Base-by-base conservation (phyloP, 805 yeast species). In the Maudiozyma serrabonitensis region DNA sequence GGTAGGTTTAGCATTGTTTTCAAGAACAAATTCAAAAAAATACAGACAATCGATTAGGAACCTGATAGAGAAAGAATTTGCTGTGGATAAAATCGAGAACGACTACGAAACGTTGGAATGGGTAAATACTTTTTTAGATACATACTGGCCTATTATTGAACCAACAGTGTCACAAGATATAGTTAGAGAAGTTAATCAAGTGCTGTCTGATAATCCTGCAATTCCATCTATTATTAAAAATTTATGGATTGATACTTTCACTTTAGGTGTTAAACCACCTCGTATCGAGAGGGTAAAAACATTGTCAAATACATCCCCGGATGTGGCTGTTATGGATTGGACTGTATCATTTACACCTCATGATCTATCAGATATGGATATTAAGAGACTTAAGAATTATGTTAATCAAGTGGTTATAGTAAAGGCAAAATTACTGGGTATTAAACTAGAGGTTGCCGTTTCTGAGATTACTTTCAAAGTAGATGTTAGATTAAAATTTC, bases 271-370 rank as follows among this genome's bases (percentile, higher is more conserved):
- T 4, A 91, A 91, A 69, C 95, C 99, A 8, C 95, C 95, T 23
- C 77, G 98, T 64, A 75, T 91, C 52, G 96, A 90, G 61, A 75
- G 75, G 55, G 96, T 91, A 19, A 85, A 91, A 62, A 86, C 96
- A 1, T 78, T 88, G 60, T 84, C 82, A 39, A 85, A 90, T 54
- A 89, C 96, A 16, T 80, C 80, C 34, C 86, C 84, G 54, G 96
- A 90, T 61, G 83, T 91, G 49, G 93, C 89, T 12, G 96, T 93
- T 48, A 91, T 93, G 96, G 98, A 91, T 67, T 89, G 96, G 96
- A 82, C 82, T 41, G 78, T 84, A 45, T 85, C 95, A 1, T 86
- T 89, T 71, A 84, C 86, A 21, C 98, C 99, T n/a, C 87, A 87
- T 67, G 84, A 88, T 32, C 65, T 78, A 44, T 83, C 83, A 45